These are phyloP conservation scores for Francoa sonchifolia DNA, from an alignment of 441 rosid species.

Conservation along the genomic window DNA sequence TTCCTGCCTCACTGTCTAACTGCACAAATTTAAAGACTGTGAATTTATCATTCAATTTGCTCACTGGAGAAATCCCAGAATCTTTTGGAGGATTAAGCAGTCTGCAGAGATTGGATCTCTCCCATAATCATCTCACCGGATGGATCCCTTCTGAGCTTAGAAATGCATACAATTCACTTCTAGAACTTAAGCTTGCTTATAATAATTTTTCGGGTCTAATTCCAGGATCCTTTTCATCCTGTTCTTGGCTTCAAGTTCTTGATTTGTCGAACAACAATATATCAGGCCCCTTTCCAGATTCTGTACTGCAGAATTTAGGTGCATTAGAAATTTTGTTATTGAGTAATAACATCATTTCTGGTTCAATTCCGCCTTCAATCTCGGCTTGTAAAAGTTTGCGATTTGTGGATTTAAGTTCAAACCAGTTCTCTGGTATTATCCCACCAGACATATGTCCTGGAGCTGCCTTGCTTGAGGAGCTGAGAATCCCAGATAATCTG, in stretches of 20 bases:
- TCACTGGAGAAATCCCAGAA: conserved; percentile 57
- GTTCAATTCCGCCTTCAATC: conserved; percentile 55
- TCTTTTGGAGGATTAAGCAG: conserved; percentile 40
- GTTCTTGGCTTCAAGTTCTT: conserved; percentile 53
- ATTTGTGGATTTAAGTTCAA: conserved; percentile 69
- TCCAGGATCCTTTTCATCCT: conserved; percentile 48
- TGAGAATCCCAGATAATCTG: conserved; percentile 75
- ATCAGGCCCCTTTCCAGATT: conserved; percentile 64
- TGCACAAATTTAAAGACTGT: conserved; percentile 62
- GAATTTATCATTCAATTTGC: conserved; percentile 49
- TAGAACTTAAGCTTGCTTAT: conserved; percentile 42
- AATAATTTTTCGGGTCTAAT: conserved; percentile 73
- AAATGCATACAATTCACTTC: conserved; percentile 47
- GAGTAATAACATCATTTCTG: conserved; percentile 60
- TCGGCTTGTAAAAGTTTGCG: conserved; percentile 56
- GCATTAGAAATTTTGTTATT: conserved; percentile 54
- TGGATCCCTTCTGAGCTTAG: conserved; percentile 80
- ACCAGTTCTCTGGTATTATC: conserved; percentile 55
- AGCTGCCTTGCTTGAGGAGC: conserved; percentile 61
- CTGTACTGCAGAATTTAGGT: conserved; percentile 41
- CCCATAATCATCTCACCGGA: conserved; percentile 61
- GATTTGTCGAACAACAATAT: conserved; percentile 83
- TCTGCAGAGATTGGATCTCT: conserved; percentile 62
- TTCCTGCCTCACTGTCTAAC: conserved; percentile 54
- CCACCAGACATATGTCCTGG: conserved; percentile 81